Conservation (phyloP, 1,284 basidiomycete species). For the Caloboletus inedulis region DNA sequence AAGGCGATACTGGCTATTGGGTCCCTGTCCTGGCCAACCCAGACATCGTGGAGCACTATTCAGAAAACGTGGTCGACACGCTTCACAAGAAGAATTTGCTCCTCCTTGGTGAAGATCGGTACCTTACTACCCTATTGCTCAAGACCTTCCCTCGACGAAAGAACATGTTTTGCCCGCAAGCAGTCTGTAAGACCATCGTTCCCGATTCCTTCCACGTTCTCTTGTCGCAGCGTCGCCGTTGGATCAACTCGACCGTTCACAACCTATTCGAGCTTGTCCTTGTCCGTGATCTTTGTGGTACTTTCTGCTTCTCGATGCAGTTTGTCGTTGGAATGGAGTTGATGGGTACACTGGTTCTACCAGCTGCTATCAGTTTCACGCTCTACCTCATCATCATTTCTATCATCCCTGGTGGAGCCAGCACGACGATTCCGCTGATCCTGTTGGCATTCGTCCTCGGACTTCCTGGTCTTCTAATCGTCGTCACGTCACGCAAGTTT, state of each 20-base stretch:
- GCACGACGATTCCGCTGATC: conserved; percentile 92
- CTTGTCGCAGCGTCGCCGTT: conserved; percentile 94
- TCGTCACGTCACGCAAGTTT: conserved; percentile 91
- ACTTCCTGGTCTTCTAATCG: conserved; percentile 91
- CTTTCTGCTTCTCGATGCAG: conserved; percentile 97
- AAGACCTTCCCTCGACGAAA: conserved; percentile 99
- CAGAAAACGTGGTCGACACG: conserved; percentile 96
- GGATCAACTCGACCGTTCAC: conserved; percentile 99
- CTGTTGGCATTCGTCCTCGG: conserved; percentile 92
- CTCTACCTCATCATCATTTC: conserved; percentile 87
- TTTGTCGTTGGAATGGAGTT: conserved; percentile 99
- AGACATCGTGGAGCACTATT: conserved; percentile 96
- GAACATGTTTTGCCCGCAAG: conserved; percentile 98
- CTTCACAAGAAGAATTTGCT: conserved; percentile 99
- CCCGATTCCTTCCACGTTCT: conserved; percentile 94
- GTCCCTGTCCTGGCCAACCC: conserved; percentile 97
- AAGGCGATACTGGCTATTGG: conserved; percentile 92
- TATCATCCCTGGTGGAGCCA: conserved; percentile 74
- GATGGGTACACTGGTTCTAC: conserved; percentile 91
- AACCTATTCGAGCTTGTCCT: conserved; percentile 93
- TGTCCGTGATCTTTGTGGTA: conserved; percentile 92
- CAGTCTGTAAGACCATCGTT: conserved; percentile 96
- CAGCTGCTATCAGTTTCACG: conserved; percentile 97
- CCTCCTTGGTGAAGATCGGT: conserved; percentile 97
- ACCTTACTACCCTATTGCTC: conserved; percentile 91